phyloP scores from a whole-genome alignment of 2,329 filamentous ascomycete species.

The Endocalyx cinctus region DNA sequence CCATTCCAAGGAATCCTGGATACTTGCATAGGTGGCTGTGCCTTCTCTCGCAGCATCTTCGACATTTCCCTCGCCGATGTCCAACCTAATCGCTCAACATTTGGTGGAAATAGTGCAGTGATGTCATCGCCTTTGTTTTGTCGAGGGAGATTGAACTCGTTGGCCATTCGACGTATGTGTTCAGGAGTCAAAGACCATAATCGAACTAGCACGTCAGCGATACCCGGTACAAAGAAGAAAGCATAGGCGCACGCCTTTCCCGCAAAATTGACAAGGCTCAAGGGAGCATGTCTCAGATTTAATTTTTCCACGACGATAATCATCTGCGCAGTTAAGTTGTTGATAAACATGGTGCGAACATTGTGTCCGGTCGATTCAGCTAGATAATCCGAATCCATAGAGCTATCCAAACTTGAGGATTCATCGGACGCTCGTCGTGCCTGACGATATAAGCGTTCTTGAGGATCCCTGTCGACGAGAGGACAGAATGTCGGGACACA shows the following conservation, averaged over 20 bases:
- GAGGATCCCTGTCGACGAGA: conserved; percentile 49
- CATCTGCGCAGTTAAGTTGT: conserved; percentile 80
- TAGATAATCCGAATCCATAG: conserved; percentile 42
- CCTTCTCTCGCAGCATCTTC: conserved; percentile 59
- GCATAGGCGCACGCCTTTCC: conserved; percentile 89
- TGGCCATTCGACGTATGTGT: conserved; percentile 65
- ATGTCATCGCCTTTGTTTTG: conserved; percentile 55
- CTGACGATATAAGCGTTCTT: conserved; percentile 39
- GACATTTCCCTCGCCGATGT: conserved; percentile 45
- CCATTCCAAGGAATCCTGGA: conserved; percentile 79
- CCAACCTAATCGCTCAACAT: conserved; percentile 55
- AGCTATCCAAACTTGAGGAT: conserved; percentile 64
- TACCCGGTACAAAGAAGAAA: conserved; percentile 85
- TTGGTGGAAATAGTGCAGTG: conserved; percentile 63
- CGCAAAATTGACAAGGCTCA: conserved; percentile 74
- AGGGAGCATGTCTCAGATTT: conserved; percentile 65
- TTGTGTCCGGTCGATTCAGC: conserved; percentile 77
- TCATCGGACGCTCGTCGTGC: conserved; percentile 48
- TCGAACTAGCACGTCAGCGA: conserved; percentile 77
- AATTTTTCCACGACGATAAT: conserved; percentile 83
- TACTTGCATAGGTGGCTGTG: conserved; percentile 61
- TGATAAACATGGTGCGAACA: conserved; percentile 78
- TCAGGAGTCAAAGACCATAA: conserved; percentile 72
- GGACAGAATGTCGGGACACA: conserved; percentile 64
- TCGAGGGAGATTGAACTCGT: conserved; percentile 62